Conservation (phyloP, 2,329 filamentous ascomycete genomes). For the Fusarium beomiforme region DNA sequence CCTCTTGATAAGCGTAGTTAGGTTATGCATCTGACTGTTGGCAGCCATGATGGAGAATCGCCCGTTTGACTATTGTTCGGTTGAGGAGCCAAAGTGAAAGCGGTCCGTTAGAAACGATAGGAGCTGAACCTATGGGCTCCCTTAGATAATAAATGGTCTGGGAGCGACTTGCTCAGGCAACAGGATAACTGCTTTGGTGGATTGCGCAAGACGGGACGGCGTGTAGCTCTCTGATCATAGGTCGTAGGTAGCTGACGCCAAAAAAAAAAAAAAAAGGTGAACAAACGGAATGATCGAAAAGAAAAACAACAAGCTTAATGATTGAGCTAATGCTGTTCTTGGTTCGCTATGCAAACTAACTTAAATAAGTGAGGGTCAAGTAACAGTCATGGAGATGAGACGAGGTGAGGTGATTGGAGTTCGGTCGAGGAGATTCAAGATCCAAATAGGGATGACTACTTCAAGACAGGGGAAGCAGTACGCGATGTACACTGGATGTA, state of each 20-base stretch:
- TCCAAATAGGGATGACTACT: constrained; percentile 25
- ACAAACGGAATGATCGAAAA: neutral
- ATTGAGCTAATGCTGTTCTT: neutral
- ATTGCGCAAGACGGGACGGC: constrained; percentile 15
- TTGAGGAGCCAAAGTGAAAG: neutral
- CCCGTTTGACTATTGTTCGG: neutral
- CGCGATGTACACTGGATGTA: neutral
- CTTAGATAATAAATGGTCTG: neutral
- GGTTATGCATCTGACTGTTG: constrained; percentile 89
- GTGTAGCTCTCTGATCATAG: neutral
- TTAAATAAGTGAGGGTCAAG: neutral
- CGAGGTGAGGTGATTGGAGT: constrained; percentile 33
- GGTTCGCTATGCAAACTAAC: neutral
- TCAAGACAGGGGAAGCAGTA: constrained; percentile 7
- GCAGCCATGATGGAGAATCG: constrained; percentile 68
- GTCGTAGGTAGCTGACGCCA: neutral
- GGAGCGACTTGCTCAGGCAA: constrained; percentile 18
- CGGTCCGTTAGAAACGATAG: neutral
- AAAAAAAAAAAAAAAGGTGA: neutral
- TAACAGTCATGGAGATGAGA: constrained; percentile 3
- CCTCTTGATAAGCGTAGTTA: constrained; percentile 98
- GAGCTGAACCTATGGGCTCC: neutral
- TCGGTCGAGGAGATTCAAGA: constrained; percentile 17
- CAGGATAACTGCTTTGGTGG: constrained; percentile 16
- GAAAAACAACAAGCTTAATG: neutral